phyloP scores from a whole-genome alignment of 768 basidiomycete species.

The Cyclocybe aegerita region DNA sequence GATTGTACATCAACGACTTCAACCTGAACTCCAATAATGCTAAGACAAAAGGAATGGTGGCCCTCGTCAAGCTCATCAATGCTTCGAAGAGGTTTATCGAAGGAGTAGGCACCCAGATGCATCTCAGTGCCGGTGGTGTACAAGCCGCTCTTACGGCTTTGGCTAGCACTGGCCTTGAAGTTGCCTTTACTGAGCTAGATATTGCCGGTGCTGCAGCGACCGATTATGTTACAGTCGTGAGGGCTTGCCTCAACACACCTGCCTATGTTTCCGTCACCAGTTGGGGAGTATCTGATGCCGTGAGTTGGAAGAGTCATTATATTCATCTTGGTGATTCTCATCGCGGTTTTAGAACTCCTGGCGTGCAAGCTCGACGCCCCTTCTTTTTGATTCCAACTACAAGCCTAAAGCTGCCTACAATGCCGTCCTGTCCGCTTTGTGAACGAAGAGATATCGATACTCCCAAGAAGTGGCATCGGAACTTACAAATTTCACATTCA shows the following conservation, averaged over 20 bases:
- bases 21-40: slow-evolving; percentile 50
- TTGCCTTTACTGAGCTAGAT: slow-evolving; percentile 49
- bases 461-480: too few relatives aligned
- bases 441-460: background rate
- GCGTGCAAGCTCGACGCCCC: slow-evolving; percentile 39
- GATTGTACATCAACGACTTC: slow-evolving; percentile 45
- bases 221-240: slow-evolving; percentile 44
- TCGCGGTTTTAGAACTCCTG: slow-evolving; percentile 49
- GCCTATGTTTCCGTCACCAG: slow-evolving; percentile 45
- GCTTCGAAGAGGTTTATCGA: slow-evolving; percentile 39
- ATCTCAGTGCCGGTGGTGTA: slow-evolving; percentile 39
- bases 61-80: slow-evolving; percentile 42
- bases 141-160: slow-evolving; percentile 43
- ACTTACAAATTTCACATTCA: too few relatives aligned
- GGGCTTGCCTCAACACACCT: slow-evolving; percentile 42
- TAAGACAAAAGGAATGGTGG: slow-evolving; percentile 40
- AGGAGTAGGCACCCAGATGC: slow-evolving; percentile 49
- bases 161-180: slow-evolving; percentile 41
- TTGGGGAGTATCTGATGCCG: slow-evolving; percentile 49
- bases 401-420: slow-evolving; percentile 42
- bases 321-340: background rate
- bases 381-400: slow-evolving; percentile 47
- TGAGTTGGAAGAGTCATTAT: slow-evolving; percentile 18
- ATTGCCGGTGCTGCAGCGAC: slow-evolving; percentile 34
- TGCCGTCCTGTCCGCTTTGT: slow-evolving; percentile 24